Base-by-base conservation (phyloP, 768 basidiomycete species). In the Gelatoporia subvermispora region DNA sequence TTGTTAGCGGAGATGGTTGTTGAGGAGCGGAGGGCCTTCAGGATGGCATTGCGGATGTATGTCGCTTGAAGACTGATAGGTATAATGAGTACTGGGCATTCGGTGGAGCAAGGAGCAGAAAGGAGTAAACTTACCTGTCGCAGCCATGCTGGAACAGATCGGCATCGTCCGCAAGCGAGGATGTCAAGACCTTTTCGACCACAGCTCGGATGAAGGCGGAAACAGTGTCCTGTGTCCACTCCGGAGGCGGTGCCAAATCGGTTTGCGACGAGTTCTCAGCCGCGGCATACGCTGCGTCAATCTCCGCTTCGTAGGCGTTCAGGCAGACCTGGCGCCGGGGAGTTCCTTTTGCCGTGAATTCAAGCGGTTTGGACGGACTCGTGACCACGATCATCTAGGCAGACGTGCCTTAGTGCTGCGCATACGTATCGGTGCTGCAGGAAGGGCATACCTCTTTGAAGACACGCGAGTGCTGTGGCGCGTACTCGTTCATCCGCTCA, bases 391-490 rank as follows among this genome's bases (percentile, higher is more conserved):
- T 66, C 65, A 67, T 66, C 68, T 68, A 43, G n/a, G 11, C 22
- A 25, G 13, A 44, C 20, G 13, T 16, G 20, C 28, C 5, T 31
- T 7, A 31, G 28, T 4, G 39, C 49, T 20, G 35, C 8, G 31
- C 11, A 38, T 18, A 15, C 9, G 41, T 23, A 7, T 36, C 9
- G 9, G 18, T 3, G 4, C 18, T 20, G 15, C 28, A 31, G 7
- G n/a, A n/a, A n/a, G n/a, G 7, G 41, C 49, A 15, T 24, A 72
- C 73, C 68, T 76, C 73, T 53, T 75, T 75, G 61, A 75, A 75
- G 10, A 77, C 55, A 22, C 72, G 56, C 8, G 73, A 74, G 53
- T 76, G 74, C 20, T 65, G 58, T 7, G 76, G 75, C 0, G 74
- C 73, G 36, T 59, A 67, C 15, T 54, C 56, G 49, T 77, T 78